Base-by-base conservation (phyloP, 2,329 filamentous ascomycete genomes). In the Berkeleyomyces rouxiae region DNA sequence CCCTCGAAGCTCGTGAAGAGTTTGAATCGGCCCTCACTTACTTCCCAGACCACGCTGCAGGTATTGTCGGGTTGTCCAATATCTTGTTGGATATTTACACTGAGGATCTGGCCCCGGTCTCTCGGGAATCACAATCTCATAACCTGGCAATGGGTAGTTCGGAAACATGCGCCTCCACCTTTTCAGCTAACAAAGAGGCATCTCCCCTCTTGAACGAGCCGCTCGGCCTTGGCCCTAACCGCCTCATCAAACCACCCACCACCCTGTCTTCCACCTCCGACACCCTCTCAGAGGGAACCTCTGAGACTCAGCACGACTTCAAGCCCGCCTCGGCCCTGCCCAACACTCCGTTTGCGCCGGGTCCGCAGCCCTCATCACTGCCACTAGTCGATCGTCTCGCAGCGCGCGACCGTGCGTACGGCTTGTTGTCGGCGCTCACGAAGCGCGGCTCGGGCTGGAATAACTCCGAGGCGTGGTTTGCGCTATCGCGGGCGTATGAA, bases 391-490 rank as follows among this genome's bases (percentile, higher is more conserved):
- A 93, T 71, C 83, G 90, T 9, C 82, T 97, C n/a, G 88, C 91
- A 3, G 88, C 91, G 13, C 84, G 92, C 23, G 93, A 97, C 70
- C 82, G 93, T 59, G 93, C 93, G 0, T 93, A 90, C 70, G 87
- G 85, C 10, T 79, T 99, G 13, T 77, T 99, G 2, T 87, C 87
- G 0, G 82, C 84, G 0, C 76, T 97, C 61, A 97, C 91, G 2
- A 95, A 90, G 71, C 81, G 91, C 7, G 92, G 92, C 7, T 79
- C 78, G 10, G 88, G 90, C 0, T 99, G 93, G 93, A 92, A 96
- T 72, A 82, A 86, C 71, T 85, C 88, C 0, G 93, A 97, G 71
- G 93, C 92, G 4, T 99, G 93, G 93, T 92, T 90, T 70, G 82
- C 87, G 3, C 80, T 99, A 42, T 88, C 90, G 0, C 79, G 90